Evolutionary conservation across 441 rosid genomes (phyloP), one percentile per base, ranked within the genome.

Genomic region (Euphorbia celastroides): DNA sequence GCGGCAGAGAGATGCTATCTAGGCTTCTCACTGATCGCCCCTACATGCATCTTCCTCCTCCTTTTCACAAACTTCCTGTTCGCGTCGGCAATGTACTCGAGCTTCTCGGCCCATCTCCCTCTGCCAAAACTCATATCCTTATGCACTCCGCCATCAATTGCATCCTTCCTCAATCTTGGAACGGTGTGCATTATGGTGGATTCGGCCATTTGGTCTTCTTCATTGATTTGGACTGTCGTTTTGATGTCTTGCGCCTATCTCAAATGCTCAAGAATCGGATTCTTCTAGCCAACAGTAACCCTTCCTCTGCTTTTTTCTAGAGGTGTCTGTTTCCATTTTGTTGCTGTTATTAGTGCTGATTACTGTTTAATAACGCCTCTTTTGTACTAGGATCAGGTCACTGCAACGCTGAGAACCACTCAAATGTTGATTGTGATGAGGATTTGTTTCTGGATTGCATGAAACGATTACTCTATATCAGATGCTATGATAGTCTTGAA

Each of bases 221-320:
- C 73, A 52, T 92, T 57, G 97, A 90, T 77, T 76, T 90, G 77
- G 98, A 90, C 77, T 88, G 93, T 57, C 84, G 92, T 14, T 87
- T 92, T 31, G 92, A 92, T 60, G 67, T 84, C 16, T 60, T 65
- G 8, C 88, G 90, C 58, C 83, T 92, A 11, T 79, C 90, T 20
- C 74, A 88, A 19, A 50, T 90, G 82, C 84, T 92, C 30, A 78
- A 72, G 65, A 72, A 52, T 75, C 86, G 90, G 60, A 87, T 92
- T 31, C 23, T 32, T 41, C 78, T 76, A 75, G 78, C 79, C 63
- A 70, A 71, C 62, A 60, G 84, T 76, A 75, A 56, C 42, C 10
- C 1, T 55, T 17, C 22, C 42, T n/a, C 22, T 31, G 1, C 16
- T 57, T 36, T 36, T 13, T 13, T 54, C 19, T 13, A 4, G n/a